Evolutionary conservation across 176 grass and related monocot species (phyloP), one percentile per base, ranked within the genome.

Genomic region (Neostapfia colusana): DNA sequence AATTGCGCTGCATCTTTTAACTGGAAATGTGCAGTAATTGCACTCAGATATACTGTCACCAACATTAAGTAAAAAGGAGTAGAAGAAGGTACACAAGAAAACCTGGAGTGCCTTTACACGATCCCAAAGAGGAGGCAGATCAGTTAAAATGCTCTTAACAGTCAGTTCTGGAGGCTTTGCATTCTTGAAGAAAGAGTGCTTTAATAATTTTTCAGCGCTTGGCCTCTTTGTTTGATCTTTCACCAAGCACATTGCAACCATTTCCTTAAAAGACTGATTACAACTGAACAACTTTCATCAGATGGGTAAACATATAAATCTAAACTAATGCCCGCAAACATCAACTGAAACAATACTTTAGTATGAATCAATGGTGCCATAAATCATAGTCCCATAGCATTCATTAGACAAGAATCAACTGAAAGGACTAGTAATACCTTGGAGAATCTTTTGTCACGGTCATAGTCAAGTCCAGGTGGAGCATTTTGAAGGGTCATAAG

Each of bases 151-250:
- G 79, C 69, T 82, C 85, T 95, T 99, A 81, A 99, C 44, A 49
- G 83, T 85, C 71, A 82, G 64, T 59, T 99, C 96, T 36, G 96
- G 92, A 73, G 96, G 77, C 59, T 95, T 99, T 54, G 90, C 96
- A 81, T 81, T 74, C 85, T 92, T 95, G 85, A 99, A 99, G 84
- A 99, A 95, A 71, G 89, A 91, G 79, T 99, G 96, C 73, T 99
- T 99, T 54, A 92, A 74, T 43, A 99, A 88, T 75, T 95, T 99
- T 69, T 99, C 96, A 67, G 87, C 87, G 45, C 89, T 95, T 77
- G 96, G 96, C 45, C 96, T 99, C 89, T 95, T 99, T 83, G 92
- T 89, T 92, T 91, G 96, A 80, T 99, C 96, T 94, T 99, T 99
- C 28, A 95, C 92, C 81, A 99, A 79, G 83, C 92, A 99, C 96